Evolutionary conservation across 306 rosid genomes (phyloP).

Genomic region (Cicer arietinum): DNA sequence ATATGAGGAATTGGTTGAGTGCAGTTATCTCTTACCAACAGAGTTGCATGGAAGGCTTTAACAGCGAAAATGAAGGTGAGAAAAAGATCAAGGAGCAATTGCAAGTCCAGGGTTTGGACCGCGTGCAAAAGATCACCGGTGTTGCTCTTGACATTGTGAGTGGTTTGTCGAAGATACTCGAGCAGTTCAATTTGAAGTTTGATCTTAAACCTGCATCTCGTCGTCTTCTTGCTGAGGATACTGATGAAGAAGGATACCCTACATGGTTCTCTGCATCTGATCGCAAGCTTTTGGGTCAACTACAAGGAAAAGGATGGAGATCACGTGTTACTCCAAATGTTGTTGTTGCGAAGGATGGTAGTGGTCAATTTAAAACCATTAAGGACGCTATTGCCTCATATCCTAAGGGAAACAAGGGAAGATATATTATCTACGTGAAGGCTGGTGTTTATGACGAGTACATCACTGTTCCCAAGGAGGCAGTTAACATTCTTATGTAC

Average conservation of each 20-base stretch:
- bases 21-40: constrained; percentile 61
- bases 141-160: constrained; percentile 60
- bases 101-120: background rate
- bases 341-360: constrained; percentile 79
- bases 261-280: constrained; percentile 61
- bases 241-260: constrained; percentile 50
- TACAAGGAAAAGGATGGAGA: background rate
- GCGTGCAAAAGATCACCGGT: constrained; percentile 50
- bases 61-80: constrained; percentile 37
- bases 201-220: constrained; percentile 51
- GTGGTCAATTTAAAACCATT: constrained; percentile 60
- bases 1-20: constrained; percentile 70
- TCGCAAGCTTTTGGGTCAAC: constrained; percentile 55
- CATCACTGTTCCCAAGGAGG: constrained; percentile 42
- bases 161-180: constrained; percentile 44
- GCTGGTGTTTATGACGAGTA: constrained; percentile 66
- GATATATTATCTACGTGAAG: constrained; percentile 71
- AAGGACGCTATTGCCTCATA: constrained; percentile 54
- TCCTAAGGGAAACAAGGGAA: constrained; percentile 47
- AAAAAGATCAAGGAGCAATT: constrained; percentile 40
- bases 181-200: constrained; percentile 44
- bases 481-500: constrained; percentile 53
- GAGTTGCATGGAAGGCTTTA: constrained; percentile 56
- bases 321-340: constrained; percentile 39
- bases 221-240: constrained; percentile 49